Evolutionary conservation across 441 rosid genomes (phyloP).

Genomic region (Pelargonium myrrhifolium): DNA sequence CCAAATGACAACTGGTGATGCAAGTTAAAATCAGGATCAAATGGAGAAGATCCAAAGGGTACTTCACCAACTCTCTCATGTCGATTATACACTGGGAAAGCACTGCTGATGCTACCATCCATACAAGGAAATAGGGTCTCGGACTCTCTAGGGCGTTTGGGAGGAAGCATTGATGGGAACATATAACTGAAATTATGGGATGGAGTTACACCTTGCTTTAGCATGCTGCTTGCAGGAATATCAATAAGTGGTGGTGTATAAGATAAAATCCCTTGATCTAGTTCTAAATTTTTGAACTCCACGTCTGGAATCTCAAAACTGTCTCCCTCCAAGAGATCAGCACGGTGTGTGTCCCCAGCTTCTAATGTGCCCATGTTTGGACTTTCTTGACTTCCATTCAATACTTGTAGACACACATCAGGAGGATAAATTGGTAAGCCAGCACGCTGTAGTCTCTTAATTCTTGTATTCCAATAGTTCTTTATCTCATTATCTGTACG

Average conservation of each 20-base stretch:
- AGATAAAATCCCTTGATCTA: conserved; percentile 10
- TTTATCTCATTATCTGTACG: conserved; percentile 31
- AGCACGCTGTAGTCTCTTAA: conserved; percentile 19
- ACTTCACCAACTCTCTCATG: not conserved
- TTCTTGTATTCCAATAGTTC: conserved; percentile 29
- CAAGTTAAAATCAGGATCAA: not conserved
- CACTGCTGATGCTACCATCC: conserved; percentile 7
- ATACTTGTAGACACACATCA: conserved; percentile 12
- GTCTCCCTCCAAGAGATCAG: conserved; percentile 13
- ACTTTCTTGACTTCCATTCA: conserved; percentile 11
- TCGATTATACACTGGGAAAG: conserved; percentile 12
- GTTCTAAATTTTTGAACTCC: conserved; percentile 18
- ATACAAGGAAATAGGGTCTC: conserved; percentile 15
- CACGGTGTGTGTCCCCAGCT: conserved; percentile 13
- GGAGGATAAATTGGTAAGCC: conserved; percentile 25
- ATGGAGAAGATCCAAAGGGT: conserved; percentile 15
- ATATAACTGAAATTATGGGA: conserved; percentile 8
- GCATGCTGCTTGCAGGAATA: conserved; percentile 12
- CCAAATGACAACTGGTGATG: conserved; percentile 8
- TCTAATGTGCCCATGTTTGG: conserved; percentile 9
- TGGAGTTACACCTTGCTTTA: conserved; percentile 1
- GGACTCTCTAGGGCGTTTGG: conserved; percentile 15
- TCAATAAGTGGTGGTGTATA: conserved; percentile 11
- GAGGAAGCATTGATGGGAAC: conserved; percentile 16
- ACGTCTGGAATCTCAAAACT: conserved; percentile 20